These are phyloP conservation scores for Daedaleopsis sinensis DNA, from an alignment of 768 basidiomycete genomes.

Conservation along the genomic window DNA sequence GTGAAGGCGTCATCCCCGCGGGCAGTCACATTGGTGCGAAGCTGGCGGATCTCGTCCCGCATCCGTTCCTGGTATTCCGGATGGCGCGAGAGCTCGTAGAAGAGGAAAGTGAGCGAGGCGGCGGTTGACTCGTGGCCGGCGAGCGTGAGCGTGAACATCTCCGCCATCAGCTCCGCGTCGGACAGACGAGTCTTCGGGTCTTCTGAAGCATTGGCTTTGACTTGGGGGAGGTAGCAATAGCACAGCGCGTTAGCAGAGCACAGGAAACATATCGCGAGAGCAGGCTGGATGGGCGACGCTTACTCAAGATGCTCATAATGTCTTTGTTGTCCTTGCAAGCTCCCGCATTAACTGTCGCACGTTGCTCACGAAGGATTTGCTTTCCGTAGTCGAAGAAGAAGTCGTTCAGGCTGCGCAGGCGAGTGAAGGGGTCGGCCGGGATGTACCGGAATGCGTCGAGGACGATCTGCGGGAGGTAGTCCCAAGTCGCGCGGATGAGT, in stretches of 20 bases:
- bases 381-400: slow-evolving; percentile 14
- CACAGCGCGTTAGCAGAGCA: neutral
- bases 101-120: slow-evolving; percentile 7
- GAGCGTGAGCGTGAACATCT: slow-evolving; percentile 21
- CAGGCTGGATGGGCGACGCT: neutral
- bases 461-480: slow-evolving; percentile 19
- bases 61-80: slow-evolving; percentile 16
- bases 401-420: slow-evolving; percentile 6
- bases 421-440: slow-evolving; percentile 14
- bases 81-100: slow-evolving; percentile 13
- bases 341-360: slow-evolving; percentile 1
- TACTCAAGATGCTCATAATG: slow-evolving; percentile 24
- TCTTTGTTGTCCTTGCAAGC: slow-evolving; percentile 16
- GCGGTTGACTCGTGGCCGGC: slow-evolving; percentile 20
- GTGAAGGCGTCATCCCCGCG: slow-evolving; percentile 17
- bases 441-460: slow-evolving; percentile 14
- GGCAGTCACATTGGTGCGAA: neutral
- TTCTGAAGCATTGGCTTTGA: slow-evolving; percentile 22
- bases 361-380: slow-evolving; percentile 15
- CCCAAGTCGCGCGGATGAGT: slow-evolving; percentile 22
- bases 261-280: too few species aligned
- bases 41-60: slow-evolving; percentile 15
- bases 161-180: slow-evolving; percentile 20
- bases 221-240: neutral
- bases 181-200: slow-evolving; percentile 14